Conservation (phyloP, 495 filamentous ascomycete species). For the Tuber calosporum region DNA sequence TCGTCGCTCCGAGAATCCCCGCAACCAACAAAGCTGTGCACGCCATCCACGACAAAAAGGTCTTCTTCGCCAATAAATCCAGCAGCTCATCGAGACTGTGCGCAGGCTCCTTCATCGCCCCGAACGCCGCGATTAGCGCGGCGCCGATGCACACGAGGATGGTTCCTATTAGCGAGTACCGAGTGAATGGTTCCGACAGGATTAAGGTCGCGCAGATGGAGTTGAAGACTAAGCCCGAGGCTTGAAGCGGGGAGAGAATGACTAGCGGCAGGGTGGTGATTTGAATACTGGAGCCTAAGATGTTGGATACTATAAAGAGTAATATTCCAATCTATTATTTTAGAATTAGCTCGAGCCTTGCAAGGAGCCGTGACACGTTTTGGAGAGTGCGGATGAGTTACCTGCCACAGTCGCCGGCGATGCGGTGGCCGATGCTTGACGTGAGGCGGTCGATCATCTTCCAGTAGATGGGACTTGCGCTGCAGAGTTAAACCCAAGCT, state of each 20-base stretch:
- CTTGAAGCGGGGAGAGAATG: constrained; percentile 90
- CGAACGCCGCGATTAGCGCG: constrained; percentile 83
- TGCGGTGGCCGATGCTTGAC: constrained; percentile 78
- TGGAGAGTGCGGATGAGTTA: constrained; percentile 34
- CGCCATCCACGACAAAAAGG: constrained; percentile 90
- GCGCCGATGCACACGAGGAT: constrained; percentile 79
- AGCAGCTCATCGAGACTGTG: constrained; percentile 80
- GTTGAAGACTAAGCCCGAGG: constrained; percentile 95
- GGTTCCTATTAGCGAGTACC: constrained; percentile 82
- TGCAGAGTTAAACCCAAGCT: constrained; percentile 95
- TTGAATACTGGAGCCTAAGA: constrained; percentile 91
- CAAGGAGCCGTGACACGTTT: not conserved
- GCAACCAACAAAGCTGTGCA: constrained; percentile 65
- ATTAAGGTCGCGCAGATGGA: constrained; percentile 93
- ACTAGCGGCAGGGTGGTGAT: constrained; percentile 94
- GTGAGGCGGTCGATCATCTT: constrained; percentile 68
- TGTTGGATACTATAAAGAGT: constrained; percentile 91
- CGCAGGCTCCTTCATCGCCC: constrained; percentile 89
- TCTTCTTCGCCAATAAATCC: constrained; percentile 59
- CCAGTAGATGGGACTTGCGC: constrained; percentile 94
- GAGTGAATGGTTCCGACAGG: constrained; percentile 86
- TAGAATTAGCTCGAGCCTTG: not conserved
- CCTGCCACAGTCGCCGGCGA: constrained; percentile 88
- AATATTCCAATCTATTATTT: constrained; percentile 67
- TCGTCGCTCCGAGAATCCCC: constrained; percentile 57